A percentile compares a stretch with the other conserved stretches of the same genome.
phyloP scores from a whole-genome alignment of 345 rosid species.

The Eucalyptus sp. region DNA sequence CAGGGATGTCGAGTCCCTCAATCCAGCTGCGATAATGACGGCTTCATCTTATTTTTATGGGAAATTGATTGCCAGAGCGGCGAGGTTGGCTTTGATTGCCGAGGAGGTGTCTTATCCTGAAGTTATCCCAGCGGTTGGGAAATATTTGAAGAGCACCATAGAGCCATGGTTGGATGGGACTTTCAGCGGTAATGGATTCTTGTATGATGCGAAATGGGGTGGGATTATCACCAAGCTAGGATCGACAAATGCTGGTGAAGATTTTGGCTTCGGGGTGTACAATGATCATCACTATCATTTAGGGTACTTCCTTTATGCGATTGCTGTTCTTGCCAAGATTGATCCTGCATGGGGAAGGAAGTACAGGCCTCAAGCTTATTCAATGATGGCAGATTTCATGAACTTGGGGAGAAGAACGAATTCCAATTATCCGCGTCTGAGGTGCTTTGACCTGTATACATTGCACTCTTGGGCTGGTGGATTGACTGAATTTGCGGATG shows the following conservation, averaged over 20 bases:
- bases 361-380: conserved; percentile 70
- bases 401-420: conserved; percentile 37
- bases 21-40: conserved; percentile 33
- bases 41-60: conserved; percentile 71
- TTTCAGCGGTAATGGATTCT: conserved; percentile 62
- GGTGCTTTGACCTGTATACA: conserved; percentile 85
- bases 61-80: conserved; percentile 76
- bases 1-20: conserved; percentile 52
- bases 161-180: conserved; percentile 87
- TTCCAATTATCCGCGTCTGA: conserved; percentile 56
- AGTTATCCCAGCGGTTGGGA: conserved; percentile 52
- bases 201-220: conserved; percentile 80
- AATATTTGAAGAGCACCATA: conserved; percentile 59
- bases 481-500: conserved; percentile 73
- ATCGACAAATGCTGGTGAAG: conserved; percentile 48
- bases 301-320: conserved; percentile 82
- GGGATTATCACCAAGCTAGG: conserved; percentile 77
- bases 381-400: conserved; percentile 81
- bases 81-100: conserved; percentile 81
- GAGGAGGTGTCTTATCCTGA: conserved; percentile 62
- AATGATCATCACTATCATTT: conserved; percentile 81
- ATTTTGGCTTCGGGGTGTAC: conserved; percentile 77
- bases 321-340: conserved; percentile 79
- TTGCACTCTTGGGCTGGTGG: conserved; percentile 99
- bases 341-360: conserved; percentile 83